Percentiles rank a stretch among this genome's conserved stretches.
Conservation (phyloP, 1,139 yeast genomes). For the Geotrichum cucujoidarum region DNA sequence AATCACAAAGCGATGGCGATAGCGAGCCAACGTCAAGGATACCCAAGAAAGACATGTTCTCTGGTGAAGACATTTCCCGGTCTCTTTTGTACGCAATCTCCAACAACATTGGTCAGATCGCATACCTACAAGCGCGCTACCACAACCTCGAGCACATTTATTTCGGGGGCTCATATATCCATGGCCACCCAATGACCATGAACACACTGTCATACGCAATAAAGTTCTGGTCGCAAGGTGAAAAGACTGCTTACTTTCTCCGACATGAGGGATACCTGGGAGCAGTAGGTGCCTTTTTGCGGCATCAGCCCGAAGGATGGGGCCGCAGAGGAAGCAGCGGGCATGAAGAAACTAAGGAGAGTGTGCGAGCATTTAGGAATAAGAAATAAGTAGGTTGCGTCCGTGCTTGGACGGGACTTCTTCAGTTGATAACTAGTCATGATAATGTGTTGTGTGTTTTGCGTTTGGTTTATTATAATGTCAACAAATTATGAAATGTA, state of each 20-base stretch:
- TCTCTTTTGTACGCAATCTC: slow-evolving; percentile 82
- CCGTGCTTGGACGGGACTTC: too few species aligned
- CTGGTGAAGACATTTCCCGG: slow-evolving; percentile 76
- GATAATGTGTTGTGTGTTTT: background rate
- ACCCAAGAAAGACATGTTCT: slow-evolving; percentile 37
- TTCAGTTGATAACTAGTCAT: background rate
- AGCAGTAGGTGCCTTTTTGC: slow-evolving; percentile 89
- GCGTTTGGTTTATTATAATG: too few species aligned
- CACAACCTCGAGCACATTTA: slow-evolving; percentile 79
- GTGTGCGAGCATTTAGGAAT: too few species aligned
- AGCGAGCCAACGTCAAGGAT: background rate
- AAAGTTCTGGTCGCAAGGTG: slow-evolving; percentile 92
- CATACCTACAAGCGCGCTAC: slow-evolving; percentile 87
- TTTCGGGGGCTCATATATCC: slow-evolving; percentile 93
- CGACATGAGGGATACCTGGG: slow-evolving; percentile 97
- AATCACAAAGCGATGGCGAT: background rate
- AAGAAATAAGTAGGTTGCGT: background rate
- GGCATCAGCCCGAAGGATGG: slow-evolving; percentile 42
- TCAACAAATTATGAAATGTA: too few species aligned
- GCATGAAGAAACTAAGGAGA: too few species aligned
- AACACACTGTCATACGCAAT: slow-evolving; percentile 91
- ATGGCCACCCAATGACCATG: slow-evolving; percentile 91
- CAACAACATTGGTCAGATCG: slow-evolving; percentile 94
- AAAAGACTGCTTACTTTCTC: slow-evolving; percentile 81
- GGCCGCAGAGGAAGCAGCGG: slow-evolving; percentile 30